Evolutionary conservation across 306 rosid species (phyloP), one percentile per base, ranked within the genome.

Genomic region (Mucuna pruriens): DNA sequence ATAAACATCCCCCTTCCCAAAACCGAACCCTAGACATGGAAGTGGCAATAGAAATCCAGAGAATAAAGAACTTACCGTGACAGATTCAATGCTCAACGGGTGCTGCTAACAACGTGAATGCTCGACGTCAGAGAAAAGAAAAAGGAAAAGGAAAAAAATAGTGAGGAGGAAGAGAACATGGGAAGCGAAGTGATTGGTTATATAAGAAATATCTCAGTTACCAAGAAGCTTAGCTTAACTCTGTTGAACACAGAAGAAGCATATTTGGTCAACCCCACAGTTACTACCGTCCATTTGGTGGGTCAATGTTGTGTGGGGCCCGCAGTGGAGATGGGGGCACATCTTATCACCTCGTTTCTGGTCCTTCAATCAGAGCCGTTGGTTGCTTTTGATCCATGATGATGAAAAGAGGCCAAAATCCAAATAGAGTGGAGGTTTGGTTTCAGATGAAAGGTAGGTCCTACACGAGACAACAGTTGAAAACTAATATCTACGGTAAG

Each of bases 251-350:
- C 74, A 64, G 82, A 34, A 81, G 81, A 84, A 23, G 85, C 80
- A 52, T 5, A 7, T 20, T 39, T 61, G 80, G 97, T 89, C 93
- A 89, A 89, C 88, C 77, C 80, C 29, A 87, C 83, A 81, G 7
- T 25, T 33, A 38, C 39, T 13, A 76, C 88, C 90, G 85, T 86
- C 63, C 81, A 66, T 57, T 62, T 54, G 40, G 19, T 23, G 61
- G 80, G 89, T 88, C 84, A 80, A 51, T 63, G 51, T 44, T 73
- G 15, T 2, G 31, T 6, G 66, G 87, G 84, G 15, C n/a, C 84
- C 81, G 79, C 81, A 22, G 0, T 15, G 66, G 85, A n/a, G 2
- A 46, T 80, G 80, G 84, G 85, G 68, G 7, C 63, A 17, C 12
- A 67, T 40, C 78, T 86, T 70, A 63, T 83, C 83, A 31, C 40